Evolutionary conservation across 306 rosid species (phyloP), one percentile per base, ranked within the genome.

Genomic region (Dicorynia guianensis): DNA sequence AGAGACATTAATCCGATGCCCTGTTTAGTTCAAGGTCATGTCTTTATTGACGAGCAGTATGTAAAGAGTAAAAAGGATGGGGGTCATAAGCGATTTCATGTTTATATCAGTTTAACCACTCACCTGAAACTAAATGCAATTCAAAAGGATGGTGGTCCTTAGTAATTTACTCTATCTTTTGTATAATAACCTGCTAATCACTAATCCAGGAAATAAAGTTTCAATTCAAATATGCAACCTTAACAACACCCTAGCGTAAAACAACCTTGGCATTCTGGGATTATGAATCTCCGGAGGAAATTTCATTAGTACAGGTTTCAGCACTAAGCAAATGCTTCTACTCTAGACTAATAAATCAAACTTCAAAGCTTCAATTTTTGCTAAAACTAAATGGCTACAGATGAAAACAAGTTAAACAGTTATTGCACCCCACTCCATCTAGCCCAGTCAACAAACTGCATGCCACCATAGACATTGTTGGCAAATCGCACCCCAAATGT

Each of bases 381-480:
- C 8, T 9, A 57, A 64, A 75, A 73, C 33, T 42, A 43, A 43
- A 35, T 49, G 67, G 63, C 54, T 72, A 49, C 59, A 77, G 77
- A 19, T 56, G 34, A 68, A 42, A 20, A 36, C 68, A 76, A 20
- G 52, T 63, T 20, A 53, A 49, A 76, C 65, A 74, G 52, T 82
- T 83, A 93, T 76, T 93, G 98, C 59, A 91, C 97, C 47, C 98
- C 98, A 61, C 94, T 91, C 98, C 84, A 91, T 75, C 91, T 87
- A 65, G 98, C 98, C 98, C 98, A 94, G 81, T 94, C 98, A 49
- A 94, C 93, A 59, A 94, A 94, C 81, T 94, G 98, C 96, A 94
- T 94, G 42, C 96, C 97, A 68, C 93, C 98, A 76, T 91, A 94
- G 15, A 94, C 78, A 57, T 92, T 92, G 89, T 94, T 94, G 43